These are phyloP conservation scores for Neurospora africana DNA, from an alignment of 495 filamentous ascomycete species.

Conservation along the genomic window DNA sequence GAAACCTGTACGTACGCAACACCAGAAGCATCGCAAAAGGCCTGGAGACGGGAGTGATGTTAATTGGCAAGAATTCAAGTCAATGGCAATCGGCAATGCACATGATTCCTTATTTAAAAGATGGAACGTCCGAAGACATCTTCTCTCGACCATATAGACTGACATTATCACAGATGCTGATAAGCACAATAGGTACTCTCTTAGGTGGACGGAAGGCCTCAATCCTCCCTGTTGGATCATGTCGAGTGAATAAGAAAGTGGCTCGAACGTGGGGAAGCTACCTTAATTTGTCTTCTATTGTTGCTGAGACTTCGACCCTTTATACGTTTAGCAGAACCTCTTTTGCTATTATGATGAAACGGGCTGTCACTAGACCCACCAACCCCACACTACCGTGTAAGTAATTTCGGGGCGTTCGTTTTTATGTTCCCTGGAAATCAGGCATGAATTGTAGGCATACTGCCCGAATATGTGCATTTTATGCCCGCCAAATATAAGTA, in stretches of 20 bases:
- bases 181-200: not conserved
- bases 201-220: too few relatives aligned
- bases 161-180: not conserved
- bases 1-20: not conserved
- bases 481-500: too few relatives aligned
- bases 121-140: too few relatives aligned
- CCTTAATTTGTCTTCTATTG: not conserved
- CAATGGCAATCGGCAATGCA: not conserved
- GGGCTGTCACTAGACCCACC: too few relatives aligned
- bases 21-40: not conserved
- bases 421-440: too few relatives aligned
- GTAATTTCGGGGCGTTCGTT: too few relatives aligned
- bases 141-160: not conserved
- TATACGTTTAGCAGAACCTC: not conserved
- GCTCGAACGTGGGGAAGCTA: not conserved
- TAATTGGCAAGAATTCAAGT: not conserved
- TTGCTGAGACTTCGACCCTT: not conserved
- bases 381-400: too few relatives aligned
- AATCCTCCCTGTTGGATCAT: not conserved
- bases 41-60: not conserved
- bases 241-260: not conserved
- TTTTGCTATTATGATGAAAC: not conserved
- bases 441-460: too few relatives aligned
- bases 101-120: not conserved
- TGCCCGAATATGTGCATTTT: too few relatives aligned